Base-by-base conservation (phyloP, 1,139 yeast species). In the Pichia sp. region DNA sequence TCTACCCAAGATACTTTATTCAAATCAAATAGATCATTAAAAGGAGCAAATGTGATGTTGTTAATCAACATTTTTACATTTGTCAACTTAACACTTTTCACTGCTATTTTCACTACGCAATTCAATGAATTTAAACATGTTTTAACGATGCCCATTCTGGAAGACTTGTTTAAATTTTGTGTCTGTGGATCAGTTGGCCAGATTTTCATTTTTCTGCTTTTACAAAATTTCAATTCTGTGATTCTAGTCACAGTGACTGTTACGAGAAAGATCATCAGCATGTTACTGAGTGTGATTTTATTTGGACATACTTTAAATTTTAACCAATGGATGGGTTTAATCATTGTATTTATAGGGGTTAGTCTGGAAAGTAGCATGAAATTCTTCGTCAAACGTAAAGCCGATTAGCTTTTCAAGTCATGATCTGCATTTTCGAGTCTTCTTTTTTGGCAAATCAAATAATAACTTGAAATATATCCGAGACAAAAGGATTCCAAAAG, bases 261-360 rank as follows among this genome's bases (percentile, higher is more conserved):
- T 7, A 90, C 98, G 1, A 74, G 99, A 53, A 92, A 92, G 60
- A 90, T 92, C 97, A 69, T 88, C 44, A 87, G 97, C 43, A 90
- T 92, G 97, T 72, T 88, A 27, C 66, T 92, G 48, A 85, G 95
- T 58, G 96, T 92, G 44, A 62, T 86, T 3, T 68, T 92, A 54
- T 92, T 88, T 65, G 94, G 92, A 23, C 97, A 92, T 59, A 62
- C 63, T 4, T 73, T 92, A 53, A 71, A 68, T 33, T 6, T 47
- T 1, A 67, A 70, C 4, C 97, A 94, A 64, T 85, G 95, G 87
- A 41, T 68, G 1, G 97, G 97, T 0, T 81, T 92, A 5, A 51
- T 63, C 1, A 65, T 86, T 45, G 99, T 92, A 2, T 90, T 90
- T 66, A 76, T 79, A 2, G 97, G 97, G 0, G 79, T 86, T 45